Conservation (phyloP, 1,139 yeast species). For the Citeromyces hawaiiensis region DNA sequence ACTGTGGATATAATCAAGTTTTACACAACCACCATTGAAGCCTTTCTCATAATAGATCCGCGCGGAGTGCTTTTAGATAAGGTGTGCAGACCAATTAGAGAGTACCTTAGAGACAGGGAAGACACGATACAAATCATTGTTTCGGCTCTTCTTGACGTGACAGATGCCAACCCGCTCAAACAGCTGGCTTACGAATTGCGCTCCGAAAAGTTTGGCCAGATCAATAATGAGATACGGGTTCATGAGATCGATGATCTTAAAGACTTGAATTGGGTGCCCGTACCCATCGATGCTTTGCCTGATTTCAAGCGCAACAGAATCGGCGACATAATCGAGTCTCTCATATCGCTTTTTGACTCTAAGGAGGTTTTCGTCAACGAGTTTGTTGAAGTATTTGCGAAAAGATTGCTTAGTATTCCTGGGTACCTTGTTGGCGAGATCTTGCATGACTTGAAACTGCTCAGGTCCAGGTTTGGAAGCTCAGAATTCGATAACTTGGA, state of each 20-base stretch:
- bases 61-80: conserved; percentile 73
- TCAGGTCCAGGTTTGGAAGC: conserved; percentile 58
- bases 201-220: conserved; percentile 11
- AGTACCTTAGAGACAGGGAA: conserved; percentile 49
- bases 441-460: conserved; percentile 28
- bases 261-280: conserved; percentile 69
- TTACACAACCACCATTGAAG: conserved; percentile 59
- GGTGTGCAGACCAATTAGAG: conserved; percentile 62
- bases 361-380: conserved; percentile 65
- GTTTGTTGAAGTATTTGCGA: conserved; percentile 54
- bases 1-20: conserved; percentile 62
- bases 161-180: conserved; percentile 25
- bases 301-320: conserved; percentile 61
- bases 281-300: conserved; percentile 86
- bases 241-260: conserved; percentile 12
- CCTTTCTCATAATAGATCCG: conserved; percentile 74
- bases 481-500: conserved; percentile 55
- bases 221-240: conserved; percentile 4
- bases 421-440: conserved; percentile 31
- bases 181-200: conserved; percentile 42
- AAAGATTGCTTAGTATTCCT: conserved; percentile 35
- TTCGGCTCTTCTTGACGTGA: conserved; percentile 47
- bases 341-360: conserved; percentile 67
- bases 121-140: conserved; percentile 67
- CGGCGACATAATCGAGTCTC: conserved; percentile 57